phyloP scores from a whole-genome alignment of 78 protist genomes.

The Dictyostelium intermedium region DNA sequence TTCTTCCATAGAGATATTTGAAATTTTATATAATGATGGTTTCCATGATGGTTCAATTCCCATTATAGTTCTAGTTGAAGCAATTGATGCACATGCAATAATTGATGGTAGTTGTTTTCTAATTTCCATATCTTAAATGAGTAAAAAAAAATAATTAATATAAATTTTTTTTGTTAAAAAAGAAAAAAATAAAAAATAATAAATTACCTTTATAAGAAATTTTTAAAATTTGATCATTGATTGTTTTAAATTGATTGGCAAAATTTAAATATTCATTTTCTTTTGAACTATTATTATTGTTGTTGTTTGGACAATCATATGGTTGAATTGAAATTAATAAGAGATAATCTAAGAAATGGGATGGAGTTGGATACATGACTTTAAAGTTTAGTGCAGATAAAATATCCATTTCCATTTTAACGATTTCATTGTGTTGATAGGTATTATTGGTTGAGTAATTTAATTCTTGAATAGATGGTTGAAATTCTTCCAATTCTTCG shows the following conservation, averaged over 20 bases:
- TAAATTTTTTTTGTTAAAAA: background rate
- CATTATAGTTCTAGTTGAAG: background rate
- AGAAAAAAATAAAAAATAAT: no score
- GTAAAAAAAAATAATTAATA: background rate
- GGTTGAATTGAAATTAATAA: background rate
- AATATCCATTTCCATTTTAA: background rate
- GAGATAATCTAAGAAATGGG: background rate
- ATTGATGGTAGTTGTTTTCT: background rate
- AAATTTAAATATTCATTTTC: background rate
- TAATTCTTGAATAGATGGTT: background rate
- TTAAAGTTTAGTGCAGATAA: background rate
- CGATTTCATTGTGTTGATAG: background rate
- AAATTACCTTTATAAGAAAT: background rate
- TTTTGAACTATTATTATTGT: no score
- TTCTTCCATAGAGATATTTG: background rate
- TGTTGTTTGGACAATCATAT: background rate
- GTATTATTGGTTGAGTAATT: background rate
- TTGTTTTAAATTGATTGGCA: background rate
- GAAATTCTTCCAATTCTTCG: background rate
- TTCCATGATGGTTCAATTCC: constrained; percentile 12
- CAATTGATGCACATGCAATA: constrained; percentile 23
- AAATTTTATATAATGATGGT: background rate
- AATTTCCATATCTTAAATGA: background rate
- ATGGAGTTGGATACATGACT: background rate
- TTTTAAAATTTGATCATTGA: background rate